phyloP scores from a whole-genome alignment of 2,329 filamentous ascomycete species.

The Zymoseptoria pseudotritici region DNA sequence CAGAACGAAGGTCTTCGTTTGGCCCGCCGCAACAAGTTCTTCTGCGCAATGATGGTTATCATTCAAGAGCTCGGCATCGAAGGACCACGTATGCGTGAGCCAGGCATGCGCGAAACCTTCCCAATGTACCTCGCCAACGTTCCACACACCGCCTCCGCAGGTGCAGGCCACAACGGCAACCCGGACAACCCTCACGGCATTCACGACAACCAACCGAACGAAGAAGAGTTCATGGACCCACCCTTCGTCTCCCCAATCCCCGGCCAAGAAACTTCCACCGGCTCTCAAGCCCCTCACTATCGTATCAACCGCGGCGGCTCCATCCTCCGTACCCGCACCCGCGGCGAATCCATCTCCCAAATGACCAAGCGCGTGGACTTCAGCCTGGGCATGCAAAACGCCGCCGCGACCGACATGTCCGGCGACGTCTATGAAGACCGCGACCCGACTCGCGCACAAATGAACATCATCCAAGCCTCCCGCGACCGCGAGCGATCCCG shows the following conservation, averaged over 20 bases:
- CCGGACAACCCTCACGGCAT: conserved; percentile 40
- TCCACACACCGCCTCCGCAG: conserved; percentile 38
- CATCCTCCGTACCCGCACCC: conserved; percentile 40
- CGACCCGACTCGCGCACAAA: conserved; percentile 35
- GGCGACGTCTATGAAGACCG: conserved; percentile 60
- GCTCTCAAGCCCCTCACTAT: conserved; percentile 20
- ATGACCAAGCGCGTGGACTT: conserved; percentile 62
- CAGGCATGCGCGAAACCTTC: conserved; percentile 59
- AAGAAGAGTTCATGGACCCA: conserved; percentile 28
- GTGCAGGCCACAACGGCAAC: conserved; percentile 35
- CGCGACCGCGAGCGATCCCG: conserved; percentile 28
- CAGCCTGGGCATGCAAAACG: conserved; percentile 55
- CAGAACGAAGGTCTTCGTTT: conserved; percentile 90
- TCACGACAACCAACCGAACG: conserved; percentile 16
- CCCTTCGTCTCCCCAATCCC: conserved; percentile 35
- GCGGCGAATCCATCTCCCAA: conserved; percentile 50
- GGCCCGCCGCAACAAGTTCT: conserved; percentile 87
- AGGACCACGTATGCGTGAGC: conserved; percentile 66
- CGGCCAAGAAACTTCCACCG: conserved; percentile 11
- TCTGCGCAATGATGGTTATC: conserved; percentile 79
- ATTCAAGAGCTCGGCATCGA: conserved; percentile 81
- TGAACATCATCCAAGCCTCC: conserved; percentile 31
- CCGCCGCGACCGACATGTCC: conserved; percentile 51
- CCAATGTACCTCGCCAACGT: conserved; percentile 57
- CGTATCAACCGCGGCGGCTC: conserved; percentile 42